Base-by-base conservation (phyloP, 805 yeast genomes). In the Ogataea philodendri region DNA sequence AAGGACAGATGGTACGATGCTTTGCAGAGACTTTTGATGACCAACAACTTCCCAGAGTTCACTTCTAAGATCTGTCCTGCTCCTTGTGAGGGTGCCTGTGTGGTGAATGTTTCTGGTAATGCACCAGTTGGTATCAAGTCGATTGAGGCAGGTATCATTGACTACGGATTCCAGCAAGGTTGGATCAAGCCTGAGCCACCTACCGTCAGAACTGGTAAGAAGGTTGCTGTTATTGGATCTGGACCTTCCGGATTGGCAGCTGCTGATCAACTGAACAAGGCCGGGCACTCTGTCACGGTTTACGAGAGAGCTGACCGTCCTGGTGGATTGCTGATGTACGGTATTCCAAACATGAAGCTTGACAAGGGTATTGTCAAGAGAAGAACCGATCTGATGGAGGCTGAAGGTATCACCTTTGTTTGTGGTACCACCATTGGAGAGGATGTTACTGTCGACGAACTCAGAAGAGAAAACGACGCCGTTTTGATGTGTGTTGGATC, bases 41-140 rank as follows among this genome's bases (percentile, higher is more conserved):
- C 98, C 43, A 90, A 90, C 70, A 90, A 93, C 67, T 90, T 93
- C 84, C 97, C 97, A 15, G 97, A 93, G 67, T 90, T 93, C 57
- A 90, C 97, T 42, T 96, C 97, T 43, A 80, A 97, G 66, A 90
- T 90, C 46, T 90, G 98, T 67, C 98, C 98, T 15, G 97, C 97
- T 43, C 98, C 98, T 46, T 90, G 98, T 70, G 95, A 89, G 64
- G 97, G 97, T 52, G 96, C 97, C 3, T 84, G 94, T 66, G 76
- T 78, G 64, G 65, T 61, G 30, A 90, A 87, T 21, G 72, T 93
- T 54, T 96, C 96, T 30, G 87, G 93, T 52, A 87, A 81, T 62
- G 94, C 84, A 48, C 95, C 97, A 16, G 97, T 93, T 52, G 96
- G 96, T 53, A 90, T 90, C 65, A 90, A 90, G 67, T 84, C 95